Base-by-base conservation (phyloP, 129 eudicot species). In the Deinandra increscens region DNA sequence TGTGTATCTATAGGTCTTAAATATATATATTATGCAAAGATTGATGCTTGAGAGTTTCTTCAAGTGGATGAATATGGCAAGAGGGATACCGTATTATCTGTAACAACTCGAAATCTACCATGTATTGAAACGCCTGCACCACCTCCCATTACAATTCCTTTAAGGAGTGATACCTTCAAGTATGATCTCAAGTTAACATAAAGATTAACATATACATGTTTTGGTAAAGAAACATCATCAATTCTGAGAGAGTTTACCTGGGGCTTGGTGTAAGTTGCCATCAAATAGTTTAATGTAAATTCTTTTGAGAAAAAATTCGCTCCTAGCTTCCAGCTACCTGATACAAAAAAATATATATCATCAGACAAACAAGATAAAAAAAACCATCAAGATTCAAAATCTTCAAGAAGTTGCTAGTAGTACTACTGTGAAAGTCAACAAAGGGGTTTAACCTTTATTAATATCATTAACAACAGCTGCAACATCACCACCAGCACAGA, bases 401-500 rank as follows among this genome's bases (percentile, higher is more conserved):
- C 46, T 15, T 36, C 54, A 33, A 36, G 12, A 62, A 44, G 48
- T 23, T 23, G 20, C 4, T 9, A 66, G 33, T 9, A 64, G 4
- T 14, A 38, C 9, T 19, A 66, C 9, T 15, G 15, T 8, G 60
- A 54, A 36, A 20, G 36, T 68, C 42, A 50, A 68, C 36, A 36
- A 34, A 48, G 8, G 51, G n/a, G 7, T 20, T 39, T 46, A 23
- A 83, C 98, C 96, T 79, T 81, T 72, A 33, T 54, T 73, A 80
- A 93, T 80, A 75, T 78, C 86, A 65, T 69, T 86, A 71, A 86
- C 87, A 48, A 85, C 95, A 63, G 85, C 80, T 63, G 93, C 82
- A 70, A 93, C 96, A 85, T 93, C 98, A 10, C 98, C 98, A 59
- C 98, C 98, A 63, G 98, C 96, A 89, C 96, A 93, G 37, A 93